Evolutionary conservation across 306 rosid species (phyloP).

Genomic region (Cyclanthera cordifolia): DNA sequence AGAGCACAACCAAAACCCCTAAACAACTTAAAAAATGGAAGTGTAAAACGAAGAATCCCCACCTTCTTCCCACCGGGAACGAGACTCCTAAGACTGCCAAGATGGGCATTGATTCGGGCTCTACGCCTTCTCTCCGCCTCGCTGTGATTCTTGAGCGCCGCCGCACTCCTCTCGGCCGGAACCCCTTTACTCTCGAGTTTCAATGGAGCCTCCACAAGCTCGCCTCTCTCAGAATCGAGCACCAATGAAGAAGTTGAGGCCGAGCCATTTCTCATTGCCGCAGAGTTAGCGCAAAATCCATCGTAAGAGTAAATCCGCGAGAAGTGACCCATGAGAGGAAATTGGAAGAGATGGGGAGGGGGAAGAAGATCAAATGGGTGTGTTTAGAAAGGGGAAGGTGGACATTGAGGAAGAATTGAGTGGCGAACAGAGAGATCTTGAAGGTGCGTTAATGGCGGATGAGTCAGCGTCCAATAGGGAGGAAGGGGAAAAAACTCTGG

Average conservation of each 20-base stretch:
- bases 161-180: conserved; percentile 40
- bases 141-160: conserved; percentile 55
- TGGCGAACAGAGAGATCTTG: conserved; percentile 6
- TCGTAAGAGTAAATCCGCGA: conserved; percentile 18
- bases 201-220: conserved; percentile 48
- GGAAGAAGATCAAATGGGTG: not conserved
- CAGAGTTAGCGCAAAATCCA: conserved; percentile 26
- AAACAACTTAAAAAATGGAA: not conserved
- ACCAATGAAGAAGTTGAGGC: conserved; percentile 45
- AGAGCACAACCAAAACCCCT: not conserved
- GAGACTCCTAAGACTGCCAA: conserved; percentile 43
- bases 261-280: conserved; percentile 24
- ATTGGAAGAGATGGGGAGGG: not conserved
- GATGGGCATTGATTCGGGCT: conserved; percentile 54
- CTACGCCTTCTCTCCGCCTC: conserved; percentile 68
- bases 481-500: not conserved
- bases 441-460: conserved; percentile 4
- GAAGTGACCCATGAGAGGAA: not conserved
- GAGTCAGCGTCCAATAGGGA: conserved; percentile 10
- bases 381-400: not conserved
- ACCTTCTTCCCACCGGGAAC: conserved; percentile 65
- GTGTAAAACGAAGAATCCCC: not conserved
- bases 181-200: conserved; percentile 31
- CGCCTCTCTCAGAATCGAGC: conserved; percentile 43
- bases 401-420: not conserved